Evolutionary conservation across 257 asterid genomes (phyloP), one percentile per base, ranked within the genome.

Genomic region (Solanum habrochaites): DNA sequence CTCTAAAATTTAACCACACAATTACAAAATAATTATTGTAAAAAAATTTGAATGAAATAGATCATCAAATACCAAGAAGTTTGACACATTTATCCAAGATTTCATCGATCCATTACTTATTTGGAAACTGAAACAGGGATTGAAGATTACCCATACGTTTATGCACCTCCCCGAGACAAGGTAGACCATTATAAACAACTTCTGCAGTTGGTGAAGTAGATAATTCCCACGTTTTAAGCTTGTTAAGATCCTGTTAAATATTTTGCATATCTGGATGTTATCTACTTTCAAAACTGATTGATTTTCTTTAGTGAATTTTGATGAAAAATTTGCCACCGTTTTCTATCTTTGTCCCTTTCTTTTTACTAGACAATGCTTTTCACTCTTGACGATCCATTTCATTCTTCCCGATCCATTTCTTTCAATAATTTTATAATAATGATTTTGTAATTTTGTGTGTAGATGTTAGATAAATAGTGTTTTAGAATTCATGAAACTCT

Each of bases 241-340:
- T 85, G n/a, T 20, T 86, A 47, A 91, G 43, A 86, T 82, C 90
- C 78, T 89, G 89, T 86, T 91, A 89, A 74, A 91, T 27, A 40
- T 66, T 83, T 4, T 87, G 87, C 14, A 87, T 85, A 32, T 89
- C 73, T 11, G 93, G 91, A 82, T 89, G 91, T 71, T 90, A 88
- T 82, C 91, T 83, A 86, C 88, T 60, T 20, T 90, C 88, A 82
- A 88, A 86, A 88, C 91, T 89, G 58, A 88, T 89, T 71, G 91
- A 91, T 82, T 89, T 80, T 37, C 7, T 78, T 60, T 74, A 32
- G 74, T 88, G 27, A 87, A 29, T 60, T 89, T 90, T 83, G 87
- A 49, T 32, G 91, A 85, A 88, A 67, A 85, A 5, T 14, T 52
- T 37, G 88, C 85, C 93, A 90, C 89, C 37, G 56, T 74, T 35